Percentiles rank a stretch among this genome's conserved stretches.
Conservation (phyloP, 805 yeast species). For the Metschnikowia dekortorum region DNA sequence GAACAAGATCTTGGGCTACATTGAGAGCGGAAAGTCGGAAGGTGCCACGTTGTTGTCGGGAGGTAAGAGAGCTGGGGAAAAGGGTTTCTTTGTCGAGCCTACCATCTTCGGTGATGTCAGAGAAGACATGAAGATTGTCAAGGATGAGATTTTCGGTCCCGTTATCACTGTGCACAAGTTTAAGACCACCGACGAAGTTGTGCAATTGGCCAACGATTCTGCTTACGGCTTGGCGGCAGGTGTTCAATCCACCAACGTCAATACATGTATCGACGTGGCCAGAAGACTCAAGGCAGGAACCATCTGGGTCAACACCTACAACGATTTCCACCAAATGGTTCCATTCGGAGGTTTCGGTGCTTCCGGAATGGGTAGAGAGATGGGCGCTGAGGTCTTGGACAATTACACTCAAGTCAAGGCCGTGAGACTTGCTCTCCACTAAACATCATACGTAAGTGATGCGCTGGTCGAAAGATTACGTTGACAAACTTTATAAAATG, state of each 20-base stretch:
- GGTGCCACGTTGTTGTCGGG: constrained; percentile 84
- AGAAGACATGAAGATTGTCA: constrained; percentile 68
- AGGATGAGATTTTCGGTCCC: constrained; percentile 94
- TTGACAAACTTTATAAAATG: background rate
- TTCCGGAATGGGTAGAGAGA: constrained; percentile 91
- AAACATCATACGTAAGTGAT: background rate
- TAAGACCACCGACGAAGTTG: constrained; percentile 75
- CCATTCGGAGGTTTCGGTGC: constrained; percentile 93
- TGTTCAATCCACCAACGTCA: constrained; percentile 71
- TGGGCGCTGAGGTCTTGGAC: constrained; percentile 83
- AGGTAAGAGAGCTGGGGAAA: constrained; percentile 49
- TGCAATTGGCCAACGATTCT: constrained; percentile 73
- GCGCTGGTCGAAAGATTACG: background rate
- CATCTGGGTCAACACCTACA: constrained; percentile 87
- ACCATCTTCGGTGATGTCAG: constrained; percentile 82
- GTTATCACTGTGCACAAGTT: constrained; percentile 83
- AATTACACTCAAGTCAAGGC: constrained; percentile 85
- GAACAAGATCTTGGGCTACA: constrained; percentile 70
- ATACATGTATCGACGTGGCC: constrained; percentile 72
- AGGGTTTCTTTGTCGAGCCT: constrained; percentile 73
- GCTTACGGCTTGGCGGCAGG: constrained; percentile 90
- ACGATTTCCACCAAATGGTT: constrained; percentile 80
- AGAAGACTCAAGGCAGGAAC: constrained; percentile 80
- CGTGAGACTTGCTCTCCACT: constrained; percentile 51
- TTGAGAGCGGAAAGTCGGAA: constrained; percentile 72